These are phyloP conservation scores for Naganishia vaughanmartiniae DNA, from an alignment of 768 basidiomycete species.

Conservation along the genomic window DNA sequence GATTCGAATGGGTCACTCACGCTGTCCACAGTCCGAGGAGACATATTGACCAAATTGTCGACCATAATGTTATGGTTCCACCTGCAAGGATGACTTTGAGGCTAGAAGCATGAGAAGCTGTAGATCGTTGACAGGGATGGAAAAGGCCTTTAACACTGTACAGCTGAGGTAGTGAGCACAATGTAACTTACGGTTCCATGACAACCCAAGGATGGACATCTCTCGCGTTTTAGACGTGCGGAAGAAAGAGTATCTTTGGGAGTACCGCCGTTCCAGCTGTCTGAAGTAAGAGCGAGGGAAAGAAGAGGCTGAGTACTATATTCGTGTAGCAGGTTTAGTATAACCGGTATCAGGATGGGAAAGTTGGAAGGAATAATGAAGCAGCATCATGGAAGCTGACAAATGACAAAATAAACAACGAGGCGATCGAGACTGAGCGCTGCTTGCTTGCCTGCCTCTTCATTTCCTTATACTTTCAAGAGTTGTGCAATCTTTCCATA, in stretches of 20 bases:
- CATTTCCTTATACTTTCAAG: neutral
- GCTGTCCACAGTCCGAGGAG: conserved; percentile 67
- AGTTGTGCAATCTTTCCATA: too few relatives aligned
- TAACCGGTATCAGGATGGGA: too few relatives aligned
- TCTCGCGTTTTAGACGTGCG: neutral
- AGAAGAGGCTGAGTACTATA: too few relatives aligned
- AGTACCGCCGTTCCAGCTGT: too few relatives aligned
- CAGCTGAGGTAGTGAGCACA: neutral
- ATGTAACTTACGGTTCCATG: conserved; percentile 25
- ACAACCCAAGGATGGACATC: neutral
- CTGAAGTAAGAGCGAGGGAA: too few relatives aligned
- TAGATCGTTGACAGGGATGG: neutral
- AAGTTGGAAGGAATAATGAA: neutral
- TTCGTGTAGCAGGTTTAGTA: too few relatives aligned
- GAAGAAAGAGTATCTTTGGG: too few relatives aligned
- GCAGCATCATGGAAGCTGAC: conserved; percentile 1
- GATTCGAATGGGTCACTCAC: conserved; percentile 57
- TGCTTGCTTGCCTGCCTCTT: neutral
- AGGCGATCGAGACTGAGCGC: neutral
- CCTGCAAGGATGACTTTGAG: conserved; percentile 41
- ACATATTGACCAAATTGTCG: conserved; percentile 63
- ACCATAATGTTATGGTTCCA: conserved; percentile 57
- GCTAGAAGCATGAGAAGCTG: conserved; percentile 23
- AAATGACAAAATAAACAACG: conserved; percentile 23
- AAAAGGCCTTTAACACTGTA: neutral